These are phyloP conservation scores for Dactylis glomerata DNA, from an alignment of 176 grass and related monocot genomes.

Conservation along the genomic window DNA sequence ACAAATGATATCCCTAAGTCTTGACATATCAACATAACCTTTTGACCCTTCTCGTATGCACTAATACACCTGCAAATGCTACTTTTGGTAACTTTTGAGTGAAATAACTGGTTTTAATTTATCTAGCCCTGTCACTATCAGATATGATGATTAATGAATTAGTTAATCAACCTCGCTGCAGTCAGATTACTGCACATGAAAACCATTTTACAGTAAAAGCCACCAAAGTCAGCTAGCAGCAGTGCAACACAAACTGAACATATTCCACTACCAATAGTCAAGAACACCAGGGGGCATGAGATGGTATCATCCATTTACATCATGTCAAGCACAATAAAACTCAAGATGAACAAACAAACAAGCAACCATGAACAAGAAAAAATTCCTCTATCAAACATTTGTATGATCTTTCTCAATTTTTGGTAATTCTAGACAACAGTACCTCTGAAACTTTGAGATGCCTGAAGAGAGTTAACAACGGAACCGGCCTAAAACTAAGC, in stretches of 20 bases:
- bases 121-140: background rate
- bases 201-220: background rate
- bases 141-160: background rate
- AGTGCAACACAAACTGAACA: background rate
- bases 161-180: background rate
- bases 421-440: background rate
- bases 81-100: background rate
- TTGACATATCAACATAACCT: background rate
- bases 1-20: background rate
- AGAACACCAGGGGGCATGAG: background rate
- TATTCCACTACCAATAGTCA: background rate
- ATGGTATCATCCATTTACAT: background rate
- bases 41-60: background rate
- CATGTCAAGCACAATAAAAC: background rate
- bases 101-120: constrained; percentile 18
- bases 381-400: background rate
- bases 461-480: background rate
- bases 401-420: background rate
- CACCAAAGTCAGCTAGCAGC: background rate
- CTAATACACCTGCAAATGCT: background rate
- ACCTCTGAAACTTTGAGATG: background rate
- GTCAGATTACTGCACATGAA: background rate
- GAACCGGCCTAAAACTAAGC: background rate
- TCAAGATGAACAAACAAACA: background rate
- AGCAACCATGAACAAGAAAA: background rate